Base-by-base conservation (phyloP, 495 filamentous ascomycete genomes). In the Penicillium alfredii region DNA sequence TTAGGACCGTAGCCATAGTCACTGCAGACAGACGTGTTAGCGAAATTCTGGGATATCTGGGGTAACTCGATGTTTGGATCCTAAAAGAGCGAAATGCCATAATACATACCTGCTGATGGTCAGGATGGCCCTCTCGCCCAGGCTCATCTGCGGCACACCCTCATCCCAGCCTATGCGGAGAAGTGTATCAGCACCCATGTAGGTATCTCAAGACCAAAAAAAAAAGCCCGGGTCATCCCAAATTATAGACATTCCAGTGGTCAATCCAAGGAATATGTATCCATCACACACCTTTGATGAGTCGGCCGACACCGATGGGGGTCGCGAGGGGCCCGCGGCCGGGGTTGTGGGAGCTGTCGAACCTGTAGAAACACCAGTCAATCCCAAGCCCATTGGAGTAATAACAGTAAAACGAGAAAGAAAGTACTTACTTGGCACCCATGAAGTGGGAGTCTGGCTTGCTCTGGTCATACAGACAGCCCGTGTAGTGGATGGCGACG, bases 261-360 rank as follows among this genome's bases (percentile, higher is more conserved):
- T n/a, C n/a, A n/a, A n/a, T n/a, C n/a, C n/a, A n/a, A n/a, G n/a
- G n/a, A n/a, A n/a, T n/a, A n/a, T n/a, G n/a, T n/a, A n/a, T n/a
- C n/a, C n/a, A n/a, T n/a, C n/a, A n/a, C n/a, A n/a, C n/a, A n/a
- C 86, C 86, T 63, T 71, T 74, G 64, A 94, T 94, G 44, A 94
- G 80, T 52, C 71, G 68, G 32, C 85, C 84, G 33, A 79, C 62
- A 25, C 87, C 87, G 52, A 94, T 92, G 32, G 61, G 35, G 23
- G 73, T 79, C 19, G 66, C 56, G 48, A 93, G 86, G 38, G 78
- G 71, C 9, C 70, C 75, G 25, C 77, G 68, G 12, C 74, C 76
- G 20, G 54, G 56, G 35, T 48, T 34, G 40, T 71, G 64, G 23
- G 86, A 92, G 40, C 81, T 80, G 61, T 94, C 86, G 61, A 94